Base-by-base conservation (phyloP, 352 stramenopile genomes). In the Phytophthora syringae region DNA sequence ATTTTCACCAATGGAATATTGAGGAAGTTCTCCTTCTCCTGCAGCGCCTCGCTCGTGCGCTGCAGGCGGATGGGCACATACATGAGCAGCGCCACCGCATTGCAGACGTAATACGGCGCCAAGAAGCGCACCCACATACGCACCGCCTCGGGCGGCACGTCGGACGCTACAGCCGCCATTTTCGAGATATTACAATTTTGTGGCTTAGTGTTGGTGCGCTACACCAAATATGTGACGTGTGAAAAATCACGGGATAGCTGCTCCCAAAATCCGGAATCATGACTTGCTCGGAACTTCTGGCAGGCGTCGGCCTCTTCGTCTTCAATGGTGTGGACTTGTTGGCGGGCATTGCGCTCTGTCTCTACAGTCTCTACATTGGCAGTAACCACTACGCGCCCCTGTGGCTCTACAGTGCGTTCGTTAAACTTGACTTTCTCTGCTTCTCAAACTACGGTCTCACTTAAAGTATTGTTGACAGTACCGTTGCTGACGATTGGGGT, bases 281-380 rank as follows among this genome's bases (percentile, higher is more conserved):
- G 16, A 76, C 59, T 50, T 73, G 70, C 45, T 63, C 64, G 16
- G 82, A 93, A 63, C 70, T 73, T 54, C 86, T 82, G 55, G 74
- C 76, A 20, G 70, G 79, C 52, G 60, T 60, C 34, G 79, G 81
- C 59, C 82, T 94, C 51, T 90, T 92, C 55, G 39, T 92, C 59
- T 94, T 90, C 70, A 92, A 94, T 67, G 80, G 72, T 47, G 77
- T 94, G 42, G 85, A 94, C 67, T 52, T 94, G 27, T 20, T 89
- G 36, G 87, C 81, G 27, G 85, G 85, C 20, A 59, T 83, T n/a
- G 54, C 70, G 20, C 80, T 94, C 9, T 79, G 72, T 10, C 51
- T 80, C 53, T 94, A 94, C 54, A 79, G 79, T 12, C 63, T 89
- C 51, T 92, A 87, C 45, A 70, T 94, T 21, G 77, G 78, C 21